phyloP scores from a whole-genome alignment of 106 monocot species.

The Iris macrosiphon region DNA sequence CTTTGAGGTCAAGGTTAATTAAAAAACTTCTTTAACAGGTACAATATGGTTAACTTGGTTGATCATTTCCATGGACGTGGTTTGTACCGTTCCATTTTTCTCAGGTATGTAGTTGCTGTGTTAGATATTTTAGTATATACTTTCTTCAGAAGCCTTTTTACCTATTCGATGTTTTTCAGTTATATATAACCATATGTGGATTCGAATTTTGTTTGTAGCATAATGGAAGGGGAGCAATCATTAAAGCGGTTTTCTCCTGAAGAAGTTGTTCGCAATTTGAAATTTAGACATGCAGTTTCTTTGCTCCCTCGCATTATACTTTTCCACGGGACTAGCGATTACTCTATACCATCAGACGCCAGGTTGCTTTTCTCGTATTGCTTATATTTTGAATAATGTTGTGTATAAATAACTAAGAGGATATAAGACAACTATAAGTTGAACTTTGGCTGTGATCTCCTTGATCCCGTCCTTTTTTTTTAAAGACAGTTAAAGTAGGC shows the following conservation, averaged over 20 bases:
- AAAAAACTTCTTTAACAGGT: slow-evolving; percentile 59
- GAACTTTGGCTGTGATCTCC: too few species aligned
- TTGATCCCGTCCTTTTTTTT: too few species aligned
- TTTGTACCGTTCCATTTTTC: slow-evolving; percentile 83
- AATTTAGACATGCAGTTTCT: slow-evolving; percentile 37
- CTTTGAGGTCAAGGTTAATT: neutral
- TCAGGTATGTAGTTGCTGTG: slow-evolving; percentile 54
- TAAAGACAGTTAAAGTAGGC: too few species aligned
- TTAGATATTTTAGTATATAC: too few species aligned
- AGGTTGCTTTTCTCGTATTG: too few species aligned
- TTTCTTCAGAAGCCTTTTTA: slow-evolving; percentile 2
- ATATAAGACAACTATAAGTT: too few species aligned
- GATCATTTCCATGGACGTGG: slow-evolving; percentile 94
- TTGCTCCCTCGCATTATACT: slow-evolving; percentile 65
- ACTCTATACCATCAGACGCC: slow-evolving; percentile 85
- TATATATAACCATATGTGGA: too few species aligned
- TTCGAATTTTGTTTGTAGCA: slow-evolving; percentile 35
- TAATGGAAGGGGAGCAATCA: slow-evolving; percentile 97
- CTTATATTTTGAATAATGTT: too few species aligned
- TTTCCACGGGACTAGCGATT: slow-evolving; percentile 82
- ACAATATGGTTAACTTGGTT: slow-evolving; percentile 84
- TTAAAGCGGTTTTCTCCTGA: slow-evolving; percentile 80
- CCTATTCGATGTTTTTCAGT: too few species aligned
- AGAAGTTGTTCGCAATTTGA: slow-evolving; percentile 47
- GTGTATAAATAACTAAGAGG: too few species aligned